Conservation (phyloP, 129 eudicot genomes). For the Apium graveolens region DNA sequence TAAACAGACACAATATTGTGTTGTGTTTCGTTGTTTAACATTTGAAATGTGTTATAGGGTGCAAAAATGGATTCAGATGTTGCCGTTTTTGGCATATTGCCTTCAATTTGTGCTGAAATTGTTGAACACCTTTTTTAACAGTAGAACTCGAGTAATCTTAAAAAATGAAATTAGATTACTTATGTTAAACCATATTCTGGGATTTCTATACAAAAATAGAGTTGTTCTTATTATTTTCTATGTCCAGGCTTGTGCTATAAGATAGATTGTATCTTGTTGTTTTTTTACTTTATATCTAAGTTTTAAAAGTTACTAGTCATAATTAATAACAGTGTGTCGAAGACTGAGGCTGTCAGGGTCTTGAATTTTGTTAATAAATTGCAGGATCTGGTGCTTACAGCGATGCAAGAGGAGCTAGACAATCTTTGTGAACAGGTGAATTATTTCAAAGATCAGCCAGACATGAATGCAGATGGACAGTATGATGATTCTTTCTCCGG, state of each 20-base stretch:
- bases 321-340: background rate
- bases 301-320: background rate
- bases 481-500: background rate
- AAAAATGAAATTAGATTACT: too few relatives aligned
- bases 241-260: too few relatives aligned
- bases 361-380: background rate
- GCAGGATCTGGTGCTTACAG: constrained; percentile 71
- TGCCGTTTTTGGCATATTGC: background rate
- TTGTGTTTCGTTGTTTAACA: background rate
- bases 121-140: background rate
- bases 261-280: too few relatives aligned
- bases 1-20: background rate
- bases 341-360: background rate
- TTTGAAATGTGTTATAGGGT: background rate
- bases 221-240: background rate
- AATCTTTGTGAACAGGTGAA: constrained; percentile 62
- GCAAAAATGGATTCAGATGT: background rate
- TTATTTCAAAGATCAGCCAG: constrained; percentile 56
- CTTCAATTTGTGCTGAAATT: background rate
- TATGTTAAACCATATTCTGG: too few relatives aligned
- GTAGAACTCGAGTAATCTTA: too few relatives aligned
- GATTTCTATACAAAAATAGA: too few relatives aligned
- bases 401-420: constrained; percentile 90
- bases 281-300: background rate
- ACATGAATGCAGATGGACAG: constrained; percentile 10